These are phyloP conservation scores for Monosporascus sp. DNA, from an alignment of 2,329 filamentous ascomycete species.

Conservation along the genomic window DNA sequence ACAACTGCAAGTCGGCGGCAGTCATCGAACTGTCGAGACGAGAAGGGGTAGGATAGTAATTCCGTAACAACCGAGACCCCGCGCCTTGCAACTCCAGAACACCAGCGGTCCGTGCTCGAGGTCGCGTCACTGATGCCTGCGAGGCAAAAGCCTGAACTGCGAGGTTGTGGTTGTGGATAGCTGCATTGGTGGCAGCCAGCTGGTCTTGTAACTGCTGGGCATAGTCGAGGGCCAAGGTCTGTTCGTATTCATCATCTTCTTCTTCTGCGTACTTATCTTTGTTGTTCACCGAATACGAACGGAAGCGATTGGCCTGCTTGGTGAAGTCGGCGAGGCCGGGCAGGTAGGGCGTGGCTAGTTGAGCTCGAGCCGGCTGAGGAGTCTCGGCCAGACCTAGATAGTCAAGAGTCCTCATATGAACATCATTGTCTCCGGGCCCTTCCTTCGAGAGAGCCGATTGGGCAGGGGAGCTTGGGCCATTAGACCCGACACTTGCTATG, in stretches of 20 bases:
- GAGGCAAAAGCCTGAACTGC: slow-evolving; percentile 80
- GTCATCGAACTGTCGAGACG: slow-evolving; percentile 72
- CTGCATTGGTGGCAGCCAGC: slow-evolving; percentile 58
- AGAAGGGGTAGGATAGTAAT: slow-evolving; percentile 68
- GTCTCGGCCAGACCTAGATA: slow-evolving; percentile 94
- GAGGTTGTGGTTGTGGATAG: slow-evolving; percentile 85
- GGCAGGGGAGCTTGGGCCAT: slow-evolving; percentile 80
- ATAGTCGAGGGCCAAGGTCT: slow-evolving; percentile 48
- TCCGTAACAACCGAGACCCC: slow-evolving; percentile 58
- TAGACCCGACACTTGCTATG: slow-evolving; percentile 82
- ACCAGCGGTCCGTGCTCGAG: slow-evolving; percentile 85
- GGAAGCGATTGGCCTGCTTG: slow-evolving; percentile 78
- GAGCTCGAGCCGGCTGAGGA: slow-evolving; percentile 72
- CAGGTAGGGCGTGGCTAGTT: slow-evolving; percentile 69
- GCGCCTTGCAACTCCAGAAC: slow-evolving; percentile 70
- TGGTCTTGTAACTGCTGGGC: slow-evolving; percentile 59
- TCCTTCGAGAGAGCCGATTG: slow-evolving; percentile 84
- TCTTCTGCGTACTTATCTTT: slow-evolving; percentile 95
- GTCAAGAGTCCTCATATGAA: slow-evolving; percentile 84
- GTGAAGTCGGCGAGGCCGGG: slow-evolving; percentile 71
- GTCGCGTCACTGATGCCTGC: slow-evolving; percentile 74
- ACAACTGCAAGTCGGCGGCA: slow-evolving; percentile 67
- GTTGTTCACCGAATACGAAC: slow-evolving; percentile 97
- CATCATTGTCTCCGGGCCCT: slow-evolving; percentile 78
- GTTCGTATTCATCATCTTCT: slow-evolving; percentile 72